Conservation (phyloP, 2,329 filamentous ascomycete species). For the Bipolaris bicolor region DNA sequence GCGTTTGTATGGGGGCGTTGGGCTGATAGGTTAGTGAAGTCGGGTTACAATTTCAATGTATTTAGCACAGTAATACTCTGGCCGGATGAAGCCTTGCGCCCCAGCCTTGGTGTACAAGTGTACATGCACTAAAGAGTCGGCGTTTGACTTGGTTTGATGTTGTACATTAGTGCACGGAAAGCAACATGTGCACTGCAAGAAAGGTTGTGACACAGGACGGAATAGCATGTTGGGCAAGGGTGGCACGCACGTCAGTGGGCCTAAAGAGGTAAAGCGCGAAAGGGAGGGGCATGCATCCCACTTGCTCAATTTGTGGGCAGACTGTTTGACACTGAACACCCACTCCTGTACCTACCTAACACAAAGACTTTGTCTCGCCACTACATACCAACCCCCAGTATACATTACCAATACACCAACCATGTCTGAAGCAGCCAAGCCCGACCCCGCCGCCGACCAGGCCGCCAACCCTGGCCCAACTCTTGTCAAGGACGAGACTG, state of each 20-base stretch:
- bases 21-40: slow-evolving; percentile 3
- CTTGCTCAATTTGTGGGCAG: slow-evolving; percentile 18
- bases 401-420: slow-evolving; percentile 15
- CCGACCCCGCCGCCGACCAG: slow-evolving; percentile 51
- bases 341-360: slow-evolving; percentile 5
- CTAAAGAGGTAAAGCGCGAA: slow-evolving; percentile 10
- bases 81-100: background rate
- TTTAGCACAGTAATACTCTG: background rate
- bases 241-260: slow-evolving; percentile 21
- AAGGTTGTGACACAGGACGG: background rate
- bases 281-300: slow-evolving; percentile 19
- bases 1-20: slow-evolving; percentile 9
- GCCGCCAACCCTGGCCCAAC: slow-evolving; percentile 48
- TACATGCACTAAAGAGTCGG: background rate
- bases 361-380: slow-evolving; percentile 19
- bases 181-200: background rate
- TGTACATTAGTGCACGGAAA: no score
- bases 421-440: slow-evolving; percentile 50
- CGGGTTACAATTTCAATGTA: background rate
- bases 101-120: background rate
- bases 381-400: background rate
- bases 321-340: slow-evolving; percentile 14
- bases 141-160: background rate
- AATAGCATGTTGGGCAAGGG: slow-evolving; percentile 9
- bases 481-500: slow-evolving; percentile 53